Evolutionary conservation across 768 basidiomycete genomes (phyloP).

Genomic region (Leccinellum albellum): DNA sequence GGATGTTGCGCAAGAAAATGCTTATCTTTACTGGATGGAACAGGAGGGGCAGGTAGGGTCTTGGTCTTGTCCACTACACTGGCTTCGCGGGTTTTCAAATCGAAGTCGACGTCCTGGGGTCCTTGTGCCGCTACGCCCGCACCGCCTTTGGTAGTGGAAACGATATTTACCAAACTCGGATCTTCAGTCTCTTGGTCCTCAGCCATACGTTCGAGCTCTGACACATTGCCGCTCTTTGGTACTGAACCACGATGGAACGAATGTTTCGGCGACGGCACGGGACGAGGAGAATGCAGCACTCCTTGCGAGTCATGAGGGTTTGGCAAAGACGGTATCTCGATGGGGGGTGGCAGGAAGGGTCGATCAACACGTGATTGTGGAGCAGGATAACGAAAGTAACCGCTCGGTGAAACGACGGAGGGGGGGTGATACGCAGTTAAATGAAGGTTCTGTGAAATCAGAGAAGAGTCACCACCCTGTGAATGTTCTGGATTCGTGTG

Average conservation of each 20-base stretch:
- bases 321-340: conserved; percentile 21
- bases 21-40: conserved; percentile 41
- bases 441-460: conserved; percentile 57
- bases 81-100: conserved; percentile 3
- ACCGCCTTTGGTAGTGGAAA: conserved; percentile 14
- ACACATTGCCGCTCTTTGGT: conserved; percentile 46
- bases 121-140: conserved; percentile 16
- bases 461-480: conserved; percentile 57
- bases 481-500: conserved; percentile 47
- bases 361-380: conserved; percentile 22
- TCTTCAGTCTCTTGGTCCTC: conserved; percentile 46
- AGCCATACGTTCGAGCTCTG: conserved; percentile 69
- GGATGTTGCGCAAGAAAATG: conserved; percentile 13
- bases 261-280: conserved; percentile 62
- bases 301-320: conserved; percentile 35
- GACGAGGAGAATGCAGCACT: conserved; percentile 61
- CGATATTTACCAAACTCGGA: conserved; percentile 24
- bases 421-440: conserved; percentile 55
- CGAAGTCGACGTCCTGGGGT: conserved; percentile 15
- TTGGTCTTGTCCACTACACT: conserved; percentile 40
- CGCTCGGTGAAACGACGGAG: conserved; percentile 44
- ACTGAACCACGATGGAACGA: conserved; percentile 33
- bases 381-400: conserved; percentile 34
- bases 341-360: conserved; percentile 19
- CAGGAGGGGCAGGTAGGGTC: conserved; percentile 58